A percentile compares a stretch with the other conserved stretches of the same genome.
Evolutionary conservation across 2,329 filamentous ascomycete species (phyloP).

Genomic region (Hypomyces perniciosus): DNA sequence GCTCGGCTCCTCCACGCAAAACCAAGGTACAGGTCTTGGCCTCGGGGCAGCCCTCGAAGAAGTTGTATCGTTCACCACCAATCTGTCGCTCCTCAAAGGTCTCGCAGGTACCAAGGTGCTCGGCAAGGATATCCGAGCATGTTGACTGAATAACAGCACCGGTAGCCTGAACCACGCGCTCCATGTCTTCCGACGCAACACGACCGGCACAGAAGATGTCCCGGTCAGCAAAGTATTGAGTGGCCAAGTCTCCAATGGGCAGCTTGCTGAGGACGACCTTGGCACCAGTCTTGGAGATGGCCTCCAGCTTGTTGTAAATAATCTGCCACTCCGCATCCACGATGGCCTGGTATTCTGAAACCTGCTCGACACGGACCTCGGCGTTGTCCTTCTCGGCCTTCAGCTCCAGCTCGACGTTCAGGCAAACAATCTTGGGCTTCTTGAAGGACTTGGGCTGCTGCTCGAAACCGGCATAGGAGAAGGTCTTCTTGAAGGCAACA

Average conservation of each 20-base stretch:
- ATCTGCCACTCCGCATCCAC: constrained; percentile 99
- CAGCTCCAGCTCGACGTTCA: constrained; percentile 96
- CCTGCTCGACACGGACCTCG: constrained; percentile 94
- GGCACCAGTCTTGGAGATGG: constrained; percentile 84
- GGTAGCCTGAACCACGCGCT: constrained; percentile 91
- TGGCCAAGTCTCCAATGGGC: constrained; percentile 94
- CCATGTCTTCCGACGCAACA: constrained; percentile 85
- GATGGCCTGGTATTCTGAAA: constrained; percentile 98
- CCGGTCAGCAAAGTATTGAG: constrained; percentile 95
- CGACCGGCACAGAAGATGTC: constrained; percentile 98
- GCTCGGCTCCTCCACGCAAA: constrained; percentile 91
- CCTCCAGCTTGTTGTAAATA: constrained; percentile 98
- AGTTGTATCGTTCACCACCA: constrained; percentile 94
- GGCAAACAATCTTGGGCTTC: constrained; percentile 91
- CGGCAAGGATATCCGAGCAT: constrained; percentile 85
- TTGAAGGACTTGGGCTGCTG: constrained; percentile 96
- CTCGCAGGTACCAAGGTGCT: constrained; percentile 88
- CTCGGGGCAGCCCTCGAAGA: constrained; percentile 92
- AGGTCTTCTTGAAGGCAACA: constrained; percentile 99
- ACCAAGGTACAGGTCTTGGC: constrained; percentile 97
- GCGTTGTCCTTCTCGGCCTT: constrained; percentile 99
- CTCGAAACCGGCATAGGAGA: constrained; percentile 97
- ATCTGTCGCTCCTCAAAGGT: constrained; percentile 94
- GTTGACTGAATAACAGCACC: constrained; percentile 91
- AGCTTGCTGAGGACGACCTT: constrained; percentile 97